Percentiles rank a stretch among this genome's conserved stretches.
Conservation (phyloP, 2,329 filamentous ascomycete genomes). For the Claviceps pusilla region DNA sequence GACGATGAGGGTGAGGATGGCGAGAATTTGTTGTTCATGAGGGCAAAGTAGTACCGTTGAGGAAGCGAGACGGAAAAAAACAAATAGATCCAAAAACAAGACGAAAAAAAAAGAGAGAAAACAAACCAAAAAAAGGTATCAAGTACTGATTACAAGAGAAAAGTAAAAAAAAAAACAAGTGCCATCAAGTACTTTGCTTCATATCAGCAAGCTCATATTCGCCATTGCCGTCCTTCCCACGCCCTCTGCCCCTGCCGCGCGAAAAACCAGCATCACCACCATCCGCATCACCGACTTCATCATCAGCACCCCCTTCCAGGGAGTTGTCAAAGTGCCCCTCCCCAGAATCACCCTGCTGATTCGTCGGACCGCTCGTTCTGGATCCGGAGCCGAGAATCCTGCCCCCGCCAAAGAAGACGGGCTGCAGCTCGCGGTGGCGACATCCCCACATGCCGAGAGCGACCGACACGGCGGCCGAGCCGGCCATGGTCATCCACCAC, state of each 20-base stretch:
- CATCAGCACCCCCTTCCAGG: constrained; percentile 24
- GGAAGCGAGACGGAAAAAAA: too few relatives aligned
- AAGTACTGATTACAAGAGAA: not conserved
- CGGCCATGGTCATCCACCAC: constrained; percentile 61
- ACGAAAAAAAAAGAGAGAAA: too few relatives aligned
- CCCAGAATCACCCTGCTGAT: constrained; percentile 10
- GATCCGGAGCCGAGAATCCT: constrained; percentile 19
- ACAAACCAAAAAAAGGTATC: not conserved
- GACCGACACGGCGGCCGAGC: constrained; percentile 29
- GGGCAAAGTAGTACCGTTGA: too few relatives aligned
- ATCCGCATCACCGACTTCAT: not conserved
- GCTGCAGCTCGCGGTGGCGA: constrained; percentile 73
- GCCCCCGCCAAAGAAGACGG: constrained; percentile 68
- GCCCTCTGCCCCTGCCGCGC: constrained; percentile 21
- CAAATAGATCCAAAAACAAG: too few relatives aligned
- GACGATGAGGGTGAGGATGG: too few relatives aligned
- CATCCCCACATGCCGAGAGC: constrained; percentile 78
- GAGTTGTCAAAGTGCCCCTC: constrained; percentile 12
- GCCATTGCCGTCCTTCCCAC: constrained; percentile 38
- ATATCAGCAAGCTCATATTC: constrained; percentile 54
- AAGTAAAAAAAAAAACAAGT: not conserved
- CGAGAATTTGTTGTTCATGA: too few relatives aligned
- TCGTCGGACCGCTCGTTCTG: constrained; percentile 7
- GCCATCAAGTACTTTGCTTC: constrained; percentile 15
- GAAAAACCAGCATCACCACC: constrained; percentile 1